A percentile compares a stretch with the other conserved stretches of the same genome.
phyloP scores from a whole-genome alignment of 2,329 filamentous ascomycete species.

The Claviceps lovelessii region DNA sequence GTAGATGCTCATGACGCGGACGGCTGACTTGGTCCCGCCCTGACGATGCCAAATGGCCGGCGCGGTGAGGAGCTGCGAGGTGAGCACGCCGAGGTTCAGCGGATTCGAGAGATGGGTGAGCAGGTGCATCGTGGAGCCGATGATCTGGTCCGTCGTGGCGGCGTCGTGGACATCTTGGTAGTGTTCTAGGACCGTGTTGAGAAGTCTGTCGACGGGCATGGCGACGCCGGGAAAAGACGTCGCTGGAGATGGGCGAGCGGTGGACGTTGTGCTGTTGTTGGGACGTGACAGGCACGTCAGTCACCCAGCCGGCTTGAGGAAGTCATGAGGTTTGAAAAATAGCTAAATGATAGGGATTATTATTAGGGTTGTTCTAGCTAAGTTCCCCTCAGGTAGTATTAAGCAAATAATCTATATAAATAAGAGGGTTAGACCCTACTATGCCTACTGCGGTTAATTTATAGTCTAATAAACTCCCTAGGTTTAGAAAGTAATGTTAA shows the following conservation, averaged over 20 bases:
- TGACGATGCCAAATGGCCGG: slow-evolving; percentile 55
- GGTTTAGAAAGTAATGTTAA: no score
- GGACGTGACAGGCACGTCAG: no score
- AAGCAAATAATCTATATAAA: no score
- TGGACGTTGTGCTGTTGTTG: no score
- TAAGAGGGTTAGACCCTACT: no score
- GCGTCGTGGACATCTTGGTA: slow-evolving; percentile 40
- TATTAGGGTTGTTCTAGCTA: no score
- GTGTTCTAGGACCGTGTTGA: slow-evolving; percentile 50
- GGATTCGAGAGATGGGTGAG: slow-evolving; percentile 59
- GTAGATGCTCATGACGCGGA: slow-evolving; percentile 56
- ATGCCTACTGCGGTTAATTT: no score
- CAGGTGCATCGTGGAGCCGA: slow-evolving; percentile 53
- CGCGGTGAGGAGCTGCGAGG: slow-evolving; percentile 56
- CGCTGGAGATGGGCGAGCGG: neutral
- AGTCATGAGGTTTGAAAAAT: no score
- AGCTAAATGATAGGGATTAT: no score
- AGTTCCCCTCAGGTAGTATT: no score
- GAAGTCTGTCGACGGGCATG: slow-evolving; percentile 54
- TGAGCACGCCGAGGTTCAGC: slow-evolving; percentile 58
- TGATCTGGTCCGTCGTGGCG: slow-evolving; percentile 38
- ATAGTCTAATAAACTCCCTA: no score
- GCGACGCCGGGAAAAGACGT: slow-evolving; percentile 3
- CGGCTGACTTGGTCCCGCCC: slow-evolving; percentile 45
- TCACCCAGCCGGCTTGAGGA: no score